Conservation (phyloP, 208 protist species). For the Acanthamoeba pearcei region DNA sequence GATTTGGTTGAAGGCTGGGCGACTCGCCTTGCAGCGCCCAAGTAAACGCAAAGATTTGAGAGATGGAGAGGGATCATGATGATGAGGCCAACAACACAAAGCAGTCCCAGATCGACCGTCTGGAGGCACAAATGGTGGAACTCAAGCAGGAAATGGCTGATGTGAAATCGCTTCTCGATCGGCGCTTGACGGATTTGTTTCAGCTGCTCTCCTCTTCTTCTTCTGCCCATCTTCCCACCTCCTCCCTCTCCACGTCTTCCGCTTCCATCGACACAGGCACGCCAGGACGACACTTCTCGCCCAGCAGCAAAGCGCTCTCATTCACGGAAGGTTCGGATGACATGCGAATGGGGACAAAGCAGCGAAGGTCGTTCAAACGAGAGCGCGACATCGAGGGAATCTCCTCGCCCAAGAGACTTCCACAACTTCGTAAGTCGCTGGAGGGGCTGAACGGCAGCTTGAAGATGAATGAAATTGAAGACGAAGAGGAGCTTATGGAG, state of each 20-base stretch:
- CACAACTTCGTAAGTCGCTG: not conserved
- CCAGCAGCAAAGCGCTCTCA: not conserved
- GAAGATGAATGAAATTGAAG: not conserved
- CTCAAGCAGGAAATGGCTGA: slow-evolving; percentile 5
- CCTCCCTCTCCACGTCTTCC: not conserved
- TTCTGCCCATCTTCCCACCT: not conserved
- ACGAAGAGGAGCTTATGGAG: slow-evolving; percentile 1
- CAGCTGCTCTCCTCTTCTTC: not conserved
- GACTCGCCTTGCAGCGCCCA: too few relatives aligned
- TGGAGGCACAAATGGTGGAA: slow-evolving; percentile 1
- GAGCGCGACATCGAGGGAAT: not conserved
- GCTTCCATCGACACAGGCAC: not conserved
- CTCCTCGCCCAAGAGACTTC: too few relatives aligned
- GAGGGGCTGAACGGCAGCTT: not conserved
- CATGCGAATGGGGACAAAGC: too few relatives aligned
- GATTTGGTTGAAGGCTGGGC: too few relatives aligned
- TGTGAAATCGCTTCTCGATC: not conserved
- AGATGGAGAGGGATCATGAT: not conserved
- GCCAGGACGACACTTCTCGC: not conserved
- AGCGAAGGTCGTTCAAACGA: not conserved
- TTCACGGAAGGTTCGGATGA: not conserved
- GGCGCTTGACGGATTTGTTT: slow-evolving; percentile 41
- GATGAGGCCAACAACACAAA: not conserved
- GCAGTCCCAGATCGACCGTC: not conserved
- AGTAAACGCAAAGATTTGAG: not conserved